Base-by-base conservation (phyloP, 106 monocot species). In the Apostasia shenzhenica region DNA sequence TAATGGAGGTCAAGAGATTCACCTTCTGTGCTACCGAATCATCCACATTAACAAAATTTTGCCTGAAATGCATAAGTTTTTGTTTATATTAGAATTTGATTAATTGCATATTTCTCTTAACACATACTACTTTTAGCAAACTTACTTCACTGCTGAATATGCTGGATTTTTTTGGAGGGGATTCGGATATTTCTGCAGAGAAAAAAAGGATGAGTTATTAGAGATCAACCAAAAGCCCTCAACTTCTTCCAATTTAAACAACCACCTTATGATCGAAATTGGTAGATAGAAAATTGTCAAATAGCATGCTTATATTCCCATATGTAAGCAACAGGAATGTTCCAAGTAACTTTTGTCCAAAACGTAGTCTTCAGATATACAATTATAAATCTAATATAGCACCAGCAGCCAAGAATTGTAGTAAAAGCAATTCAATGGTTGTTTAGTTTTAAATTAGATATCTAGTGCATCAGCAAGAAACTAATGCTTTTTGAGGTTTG, bases 81-180 rank as follows among this genome's bases (percentile, higher is more conserved):
- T 8, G 48, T 65, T 43, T 48, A 2, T 43, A 9, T 43, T 0
- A 48, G 48, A 45, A 13, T 48, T 48, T 48, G 26, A 48, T 45
- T 65, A 1, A 26, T 26, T n/a, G 37, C 46, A 62, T 37, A 3
- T 65, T 38, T 43, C 48, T 48, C 46, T 48, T 14, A 48, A 65
- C 14, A 37, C 45, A 6, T 45, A 1, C 6, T 0, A 48, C 14
- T 26, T 48, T 10, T 65, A 65, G 13, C 45, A 63, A 74, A 67
- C 81, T 73, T 92, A 95, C 95, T 89, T 95, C 49, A 95, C 95
- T 63, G 82, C 88, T 12, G 95, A 81, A 75, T 92, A 95, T 8
- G 95, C 83, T 45, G 88, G 91, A 73, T 95, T 86, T 67, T 95
- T 76, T 78, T 91, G 91, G 69, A 95, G 76, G 2, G 95, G 95